Evolutionary conservation across 108 stramenopile genomes (phyloP).

Genomic region (Nannochloropsis gaditana): DNA sequence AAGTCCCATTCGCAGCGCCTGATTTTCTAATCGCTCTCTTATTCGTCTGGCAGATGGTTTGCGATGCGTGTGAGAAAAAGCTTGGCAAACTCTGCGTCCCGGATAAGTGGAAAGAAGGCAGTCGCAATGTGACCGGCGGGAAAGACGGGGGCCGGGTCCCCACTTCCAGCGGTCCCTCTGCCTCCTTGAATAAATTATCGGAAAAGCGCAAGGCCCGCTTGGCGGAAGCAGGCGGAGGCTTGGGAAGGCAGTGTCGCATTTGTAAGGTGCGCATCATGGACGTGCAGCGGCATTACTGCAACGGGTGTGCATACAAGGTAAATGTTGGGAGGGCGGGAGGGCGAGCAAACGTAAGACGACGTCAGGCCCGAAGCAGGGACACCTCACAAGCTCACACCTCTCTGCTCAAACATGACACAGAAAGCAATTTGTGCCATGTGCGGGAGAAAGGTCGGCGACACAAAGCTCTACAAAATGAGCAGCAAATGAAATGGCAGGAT

Average conservation of each 20-base stretch:
- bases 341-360: too few species aligned
- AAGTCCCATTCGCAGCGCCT: too few species aligned
- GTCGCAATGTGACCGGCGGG: not conserved
- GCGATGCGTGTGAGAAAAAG: not conserved
- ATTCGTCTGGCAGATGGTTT: not conserved
- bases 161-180: not conserved
- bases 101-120: conserved; percentile 24
- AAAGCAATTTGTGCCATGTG: conserved; percentile 28
- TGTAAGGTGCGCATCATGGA: conserved; percentile 7
- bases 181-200: not conserved
- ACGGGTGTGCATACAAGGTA: conserved; percentile 20
- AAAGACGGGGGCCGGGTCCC: too few species aligned
- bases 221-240: not conserved
- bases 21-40: too few species aligned
- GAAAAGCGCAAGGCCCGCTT: conserved; percentile 17
- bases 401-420: not conserved
- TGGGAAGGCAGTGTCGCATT: conserved; percentile 7
- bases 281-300: conserved; percentile 22
- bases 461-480: conserved; percentile 20
- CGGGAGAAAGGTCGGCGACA: conserved; percentile 22
- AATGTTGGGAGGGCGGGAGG: not conserved
- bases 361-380: not conserved
- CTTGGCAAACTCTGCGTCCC: conserved; percentile 22
- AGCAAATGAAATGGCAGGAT: not conserved
- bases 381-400: not conserved